Percentiles rank a stretch among this genome's conserved stretches.
phyloP scores from a whole-genome alignment of 2,329 filamentous ascomycete genomes.

The Camillea tinctor region DNA sequence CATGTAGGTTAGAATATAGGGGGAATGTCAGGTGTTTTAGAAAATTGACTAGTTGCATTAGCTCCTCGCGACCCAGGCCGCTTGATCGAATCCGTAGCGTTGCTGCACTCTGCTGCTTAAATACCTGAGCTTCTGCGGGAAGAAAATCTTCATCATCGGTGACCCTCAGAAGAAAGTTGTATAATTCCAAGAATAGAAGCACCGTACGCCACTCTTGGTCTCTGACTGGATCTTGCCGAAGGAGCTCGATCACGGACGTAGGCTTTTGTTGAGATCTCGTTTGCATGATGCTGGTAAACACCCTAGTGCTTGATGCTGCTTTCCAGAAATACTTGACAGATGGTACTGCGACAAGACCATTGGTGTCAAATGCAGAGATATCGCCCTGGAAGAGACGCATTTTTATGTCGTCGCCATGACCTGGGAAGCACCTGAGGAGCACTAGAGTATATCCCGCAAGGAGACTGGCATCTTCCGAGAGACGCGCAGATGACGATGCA shows the following conservation, averaged over 20 bases:
- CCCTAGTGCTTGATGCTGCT: constrained; percentile 45
- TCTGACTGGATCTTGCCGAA: constrained; percentile 35
- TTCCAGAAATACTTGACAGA: constrained; percentile 86
- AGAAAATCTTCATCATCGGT: constrained; percentile 98
- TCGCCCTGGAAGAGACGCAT: constrained; percentile 89
- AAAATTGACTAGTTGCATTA: constrained; percentile 75
- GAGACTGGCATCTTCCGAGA: constrained; percentile 63
- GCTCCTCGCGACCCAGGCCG: constrained; percentile 67
- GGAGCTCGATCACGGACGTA: constrained; percentile 22
- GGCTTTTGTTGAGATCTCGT: constrained; percentile 29
- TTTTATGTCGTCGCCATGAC: constrained; percentile 79
- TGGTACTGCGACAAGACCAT: constrained; percentile 48
- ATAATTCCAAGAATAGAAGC: constrained; percentile 88
- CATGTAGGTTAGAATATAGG: constrained; percentile 78
- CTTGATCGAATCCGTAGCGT: constrained; percentile 56
- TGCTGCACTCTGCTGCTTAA: constrained; percentile 37
- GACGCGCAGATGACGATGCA: constrained; percentile 32
- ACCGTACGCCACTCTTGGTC: constrained; percentile 83
- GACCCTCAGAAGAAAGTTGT: constrained; percentile 86
- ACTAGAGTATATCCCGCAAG: constrained; percentile 86
- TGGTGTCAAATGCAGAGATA: constrained; percentile 41
- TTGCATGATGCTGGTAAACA: constrained; percentile 37
- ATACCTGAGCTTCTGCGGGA: constrained; percentile 48
- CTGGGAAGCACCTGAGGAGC: constrained; percentile 80
- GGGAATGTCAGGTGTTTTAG: constrained; percentile 89